Percentiles rank a stretch among this genome's conserved stretches.
Evolutionary conservation across 495 filamentous ascomycete genomes (phyloP).

Genomic region (Neurospora sp.): DNA sequence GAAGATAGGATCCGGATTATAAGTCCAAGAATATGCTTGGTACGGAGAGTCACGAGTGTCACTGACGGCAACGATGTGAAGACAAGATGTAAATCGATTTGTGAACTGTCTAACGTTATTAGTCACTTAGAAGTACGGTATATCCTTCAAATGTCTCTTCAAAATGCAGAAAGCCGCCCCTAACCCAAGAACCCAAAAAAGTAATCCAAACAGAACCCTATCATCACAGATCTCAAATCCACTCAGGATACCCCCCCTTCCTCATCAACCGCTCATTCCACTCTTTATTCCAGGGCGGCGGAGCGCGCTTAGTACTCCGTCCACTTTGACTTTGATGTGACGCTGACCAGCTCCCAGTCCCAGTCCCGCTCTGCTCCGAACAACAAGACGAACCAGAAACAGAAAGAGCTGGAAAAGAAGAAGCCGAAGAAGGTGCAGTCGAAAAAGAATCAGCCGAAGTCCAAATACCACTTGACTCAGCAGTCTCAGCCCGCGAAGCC

Average conservation of each 20-base stretch:
- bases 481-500: neutral
- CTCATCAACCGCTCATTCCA: too few relatives aligned
- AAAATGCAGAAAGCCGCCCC: neutral
- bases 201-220: too few relatives aligned
- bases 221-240: too few relatives aligned
- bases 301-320: too few relatives aligned
- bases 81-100: too few relatives aligned
- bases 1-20: too few relatives aligned
- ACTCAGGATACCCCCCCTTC: too few relatives aligned
- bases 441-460: neutral
- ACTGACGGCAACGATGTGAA: rapidly evolving
- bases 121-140: neutral
- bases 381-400: neutral
- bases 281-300: too few relatives aligned
- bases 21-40: too few relatives aligned
- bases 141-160: neutral
- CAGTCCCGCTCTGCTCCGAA: neutral
- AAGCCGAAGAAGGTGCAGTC: neutral
- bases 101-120: neutral
- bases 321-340: too few relatives aligned
- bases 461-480: neutral
- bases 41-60: neutral
- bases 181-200: neutral
- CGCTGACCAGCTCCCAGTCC: too few relatives aligned
- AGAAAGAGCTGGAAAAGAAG: neutral